phyloP scores from a whole-genome alignment of 1,139 yeast genomes.

The Zygotorulaspora mrakii region DNA sequence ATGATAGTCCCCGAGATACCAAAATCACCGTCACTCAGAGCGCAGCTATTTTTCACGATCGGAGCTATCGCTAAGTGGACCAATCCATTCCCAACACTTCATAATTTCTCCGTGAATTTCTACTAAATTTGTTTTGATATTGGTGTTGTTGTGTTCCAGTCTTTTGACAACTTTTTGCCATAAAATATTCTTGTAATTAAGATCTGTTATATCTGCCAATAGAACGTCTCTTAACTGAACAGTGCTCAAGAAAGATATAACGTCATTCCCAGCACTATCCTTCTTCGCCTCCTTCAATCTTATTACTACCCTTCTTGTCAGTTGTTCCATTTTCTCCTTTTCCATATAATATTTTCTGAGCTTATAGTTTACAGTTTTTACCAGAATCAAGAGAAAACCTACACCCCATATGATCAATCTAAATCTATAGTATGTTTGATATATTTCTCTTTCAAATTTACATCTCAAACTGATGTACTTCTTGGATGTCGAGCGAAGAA shows the following conservation, averaged over 20 bases:
- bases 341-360: slow-evolving; percentile 39
- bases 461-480: slow-evolving; percentile 61
- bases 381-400: slow-evolving; percentile 27
- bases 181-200: slow-evolving; percentile 46
- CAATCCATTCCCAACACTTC: slow-evolving; percentile 88
- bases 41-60: no score
- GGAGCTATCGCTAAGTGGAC: slow-evolving; percentile 31
- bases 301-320: slow-evolving; percentile 42
- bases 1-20: no score
- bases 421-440: slow-evolving; percentile 47
- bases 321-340: slow-evolving; percentile 39
- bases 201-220: slow-evolving; percentile 43
- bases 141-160: slow-evolving; percentile 56
- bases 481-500: slow-evolving; percentile 72
- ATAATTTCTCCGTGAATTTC: slow-evolving; percentile 85
- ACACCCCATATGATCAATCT: slow-evolving; percentile 40
- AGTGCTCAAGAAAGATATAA: slow-evolving; percentile 53
- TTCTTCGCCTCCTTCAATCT: slow-evolving; percentile 43
- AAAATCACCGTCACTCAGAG: no score
- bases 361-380: slow-evolving; percentile 38
- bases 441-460: slow-evolving; percentile 52
- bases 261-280: slow-evolving; percentile 19
- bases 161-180: slow-evolving; percentile 62
- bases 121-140: slow-evolving; percentile 36
- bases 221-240: slow-evolving; percentile 75